Evolutionary conservation across 495 filamentous ascomycete species (phyloP), one percentile per base, ranked within the genome.

Genomic region (Xylaria grammica): DNA sequence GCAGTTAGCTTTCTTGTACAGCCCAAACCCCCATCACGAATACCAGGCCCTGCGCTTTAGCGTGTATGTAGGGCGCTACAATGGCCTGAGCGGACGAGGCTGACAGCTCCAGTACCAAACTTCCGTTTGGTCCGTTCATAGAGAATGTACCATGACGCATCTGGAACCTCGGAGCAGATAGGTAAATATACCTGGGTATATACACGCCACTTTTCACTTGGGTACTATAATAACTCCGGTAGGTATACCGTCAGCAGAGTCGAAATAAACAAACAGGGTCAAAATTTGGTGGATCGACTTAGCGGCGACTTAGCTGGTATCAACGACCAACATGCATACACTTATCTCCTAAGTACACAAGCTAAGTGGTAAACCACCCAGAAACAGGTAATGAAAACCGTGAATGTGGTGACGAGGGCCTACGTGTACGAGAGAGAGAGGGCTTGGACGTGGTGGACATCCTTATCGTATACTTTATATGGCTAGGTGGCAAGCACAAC

Each of bases 281-380:
- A 11, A 17, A 20, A 20, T 10, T 36, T 54, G 11, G 51, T 26
- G 30, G 9, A 38, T 19, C 9, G 32, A 54, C 51, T 54, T 36
- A n/a, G 15, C 29, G 11, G n/a, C 4, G 17, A 10, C 22, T 34
- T 55, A 5, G 22, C 29, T 38, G 20, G 19, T n/a, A 10, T 26
- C 19, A 26, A 55, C 20, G 19, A 27, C 19, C 27, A 42, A 55
- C 34, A 55, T 55, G 22, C 34, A 42, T 55, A 55, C 38, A 55
- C 20, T 22, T 26, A 38, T 19, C n/a, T 40, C 11, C 7, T 17
- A 40, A 8, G 5, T 36, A 36, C 5, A 36, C 32, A 11, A 11
- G 5, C 32, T 36, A 36, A 5, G 11, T 36, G 11, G 32, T 36
- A 11, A 36, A 11, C 32, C n/a, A n/a, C n/a, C n/a, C n/a, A n/a